These are phyloP conservation scores for Nakazawaea pomicola DNA, from an alignment of 805 yeast species.

Conservation along the genomic window DNA sequence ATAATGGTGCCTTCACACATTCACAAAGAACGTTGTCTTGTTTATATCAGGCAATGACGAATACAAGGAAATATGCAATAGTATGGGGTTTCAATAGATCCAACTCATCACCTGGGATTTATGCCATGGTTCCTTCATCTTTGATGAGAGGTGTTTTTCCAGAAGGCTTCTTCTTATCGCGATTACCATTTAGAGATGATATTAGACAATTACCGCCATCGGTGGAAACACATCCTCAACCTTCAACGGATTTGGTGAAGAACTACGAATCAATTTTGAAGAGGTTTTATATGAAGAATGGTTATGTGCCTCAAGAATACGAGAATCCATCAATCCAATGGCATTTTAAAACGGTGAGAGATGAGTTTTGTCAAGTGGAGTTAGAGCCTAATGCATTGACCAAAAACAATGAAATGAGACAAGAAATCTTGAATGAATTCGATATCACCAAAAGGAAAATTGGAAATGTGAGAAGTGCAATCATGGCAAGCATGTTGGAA, in stretches of 20 bases:
- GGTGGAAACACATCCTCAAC: conserved; percentile 11
- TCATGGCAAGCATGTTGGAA: conserved; percentile 8
- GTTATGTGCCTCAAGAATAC: conserved; percentile 53
- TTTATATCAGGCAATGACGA: conserved; percentile 54
- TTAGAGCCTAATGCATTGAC: conserved; percentile 16
- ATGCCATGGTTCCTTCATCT: conserved; percentile 53
- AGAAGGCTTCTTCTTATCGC: conserved; percentile 67
- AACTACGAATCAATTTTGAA: conserved; percentile 22
- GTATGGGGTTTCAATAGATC: conserved; percentile 64
- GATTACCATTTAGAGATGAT: conserved; percentile 73
- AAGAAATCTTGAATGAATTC: conserved; percentile 7
- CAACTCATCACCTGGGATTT: conserved; percentile 50
- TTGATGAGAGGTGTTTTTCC: conserved; percentile 32
- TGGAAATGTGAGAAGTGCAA: conserved; percentile 8
- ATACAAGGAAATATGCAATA: conserved; percentile 52
- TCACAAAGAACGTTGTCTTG: conserved; percentile 66
- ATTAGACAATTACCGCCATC: conserved; percentile 57
- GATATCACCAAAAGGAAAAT: conserved; percentile 12
- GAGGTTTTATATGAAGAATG: conserved; percentile 38
- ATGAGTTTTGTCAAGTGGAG: conserved; percentile 57
- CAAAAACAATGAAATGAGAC: conserved; percentile 4
- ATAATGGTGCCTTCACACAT: conserved; percentile 49
- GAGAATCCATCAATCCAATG: conserved; percentile 65
- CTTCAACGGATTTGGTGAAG: conserved; percentile 12
- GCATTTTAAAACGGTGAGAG: conserved; percentile 60